Percentiles rank a stretch among this genome's conserved stretches.
These are phyloP conservation scores for Gigaspora rosea DNA, from an alignment of 192 early-diverging fungal genomes.

Conservation along the genomic window DNA sequence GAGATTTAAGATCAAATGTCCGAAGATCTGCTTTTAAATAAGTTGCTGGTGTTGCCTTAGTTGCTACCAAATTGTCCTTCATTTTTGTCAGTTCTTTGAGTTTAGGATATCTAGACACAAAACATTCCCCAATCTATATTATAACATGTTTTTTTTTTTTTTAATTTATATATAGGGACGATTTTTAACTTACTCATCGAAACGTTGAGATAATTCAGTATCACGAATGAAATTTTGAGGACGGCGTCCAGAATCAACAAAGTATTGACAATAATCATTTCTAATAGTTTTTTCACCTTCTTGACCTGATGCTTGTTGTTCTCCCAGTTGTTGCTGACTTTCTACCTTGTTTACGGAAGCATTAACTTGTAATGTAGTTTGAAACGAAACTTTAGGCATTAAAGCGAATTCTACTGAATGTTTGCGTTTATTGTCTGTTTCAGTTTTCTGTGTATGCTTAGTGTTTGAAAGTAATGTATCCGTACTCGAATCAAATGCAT, in stretches of 20 bases:
- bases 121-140: background rate
- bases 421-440: too few relatives aligned
- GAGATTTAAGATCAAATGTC: slow-evolving; percentile 46
- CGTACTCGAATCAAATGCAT: too few relatives aligned
- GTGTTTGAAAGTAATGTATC: too few relatives aligned
- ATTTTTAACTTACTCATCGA: slow-evolving; percentile 48
- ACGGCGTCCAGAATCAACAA: slow-evolving; percentile 50
- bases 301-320: background rate
- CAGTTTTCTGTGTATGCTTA: too few relatives aligned
- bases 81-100: slow-evolving; percentile 48
- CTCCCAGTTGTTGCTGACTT: too few relatives aligned
- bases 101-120: slow-evolving; percentile 51
- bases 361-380: too few relatives aligned
- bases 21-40: slow-evolving; percentile 51
- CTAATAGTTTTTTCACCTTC: slow-evolving; percentile 23
- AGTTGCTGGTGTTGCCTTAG: slow-evolving; percentile 49
- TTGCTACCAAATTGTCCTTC: slow-evolving; percentile 46
- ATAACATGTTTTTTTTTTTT: background rate
- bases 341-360: too few relatives aligned
- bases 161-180: background rate
- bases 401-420: too few relatives aligned
- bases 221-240: slow-evolving; percentile 67
- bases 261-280: slow-evolving; percentile 64
- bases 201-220: slow-evolving; percentile 46
- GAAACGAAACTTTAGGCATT: background rate